Conservation (phyloP, 2,329 filamentous ascomycete genomes). For the Ophiostoma himal-ulmi region DNA sequence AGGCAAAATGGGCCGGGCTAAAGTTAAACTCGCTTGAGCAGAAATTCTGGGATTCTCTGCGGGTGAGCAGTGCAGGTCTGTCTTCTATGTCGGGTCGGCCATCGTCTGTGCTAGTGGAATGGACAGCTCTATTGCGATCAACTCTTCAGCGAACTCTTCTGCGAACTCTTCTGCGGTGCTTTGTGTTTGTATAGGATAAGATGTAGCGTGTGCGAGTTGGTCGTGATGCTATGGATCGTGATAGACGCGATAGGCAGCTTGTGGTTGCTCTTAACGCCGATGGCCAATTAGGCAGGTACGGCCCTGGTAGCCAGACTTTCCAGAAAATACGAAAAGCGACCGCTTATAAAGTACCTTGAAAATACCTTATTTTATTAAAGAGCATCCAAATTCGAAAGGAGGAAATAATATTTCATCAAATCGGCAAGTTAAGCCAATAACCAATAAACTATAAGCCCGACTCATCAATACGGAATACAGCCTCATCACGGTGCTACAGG, state of each 20-base stretch:
- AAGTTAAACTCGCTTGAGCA: neutral
- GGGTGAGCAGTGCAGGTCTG: neutral
- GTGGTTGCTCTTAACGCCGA: too few relatives aligned
- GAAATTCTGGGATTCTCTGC: neutral
- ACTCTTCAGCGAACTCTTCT: neutral
- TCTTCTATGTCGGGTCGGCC: neutral
- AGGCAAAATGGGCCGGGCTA: neutral
- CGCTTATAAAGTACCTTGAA: too few relatives aligned
- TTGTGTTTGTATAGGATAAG: too few relatives aligned
- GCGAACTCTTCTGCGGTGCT: neutral
- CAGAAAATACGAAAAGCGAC: too few relatives aligned
- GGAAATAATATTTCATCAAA: too few relatives aligned
- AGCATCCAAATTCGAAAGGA: too few relatives aligned
- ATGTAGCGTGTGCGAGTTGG: too few relatives aligned
- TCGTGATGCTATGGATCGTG: too few relatives aligned
- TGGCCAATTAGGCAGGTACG: too few relatives aligned
- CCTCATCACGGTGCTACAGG: neutral
- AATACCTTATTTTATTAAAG: too few relatives aligned
- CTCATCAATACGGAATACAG: neutral
- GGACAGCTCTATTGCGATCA: neutral
- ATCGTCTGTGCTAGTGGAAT: neutral
- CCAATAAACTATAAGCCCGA: neutral
- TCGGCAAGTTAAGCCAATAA: neutral
- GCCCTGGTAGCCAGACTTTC: too few relatives aligned
- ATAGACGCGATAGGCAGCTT: too few relatives aligned